phyloP scores from a whole-genome alignment of 2,329 filamentous ascomycete species.

The Nigrograna mackinnonii region DNA sequence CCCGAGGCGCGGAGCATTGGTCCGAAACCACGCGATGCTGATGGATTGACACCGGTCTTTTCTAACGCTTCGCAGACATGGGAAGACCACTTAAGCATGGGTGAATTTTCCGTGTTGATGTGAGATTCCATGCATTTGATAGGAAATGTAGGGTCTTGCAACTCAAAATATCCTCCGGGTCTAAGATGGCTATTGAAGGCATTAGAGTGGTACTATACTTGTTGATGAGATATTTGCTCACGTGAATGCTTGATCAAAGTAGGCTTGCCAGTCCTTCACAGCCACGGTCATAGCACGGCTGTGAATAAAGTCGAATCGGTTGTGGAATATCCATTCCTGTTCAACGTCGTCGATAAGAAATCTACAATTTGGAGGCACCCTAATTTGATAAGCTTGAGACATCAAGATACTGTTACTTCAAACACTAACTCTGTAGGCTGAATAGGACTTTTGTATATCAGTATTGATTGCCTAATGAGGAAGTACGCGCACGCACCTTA shows the following conservation, averaged over 20 bases:
- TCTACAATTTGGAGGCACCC: constrained; percentile 35
- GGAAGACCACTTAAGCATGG: too few relatives aligned
- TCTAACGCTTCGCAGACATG: too few relatives aligned
- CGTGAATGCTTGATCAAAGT: constrained; percentile 47
- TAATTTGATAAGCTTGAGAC: constrained; percentile 1
- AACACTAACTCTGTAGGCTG: constrained; percentile 22
- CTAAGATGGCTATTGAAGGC: constrained; percentile 39
- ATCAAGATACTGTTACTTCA: background rate
- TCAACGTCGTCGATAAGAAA: constrained; percentile 41
- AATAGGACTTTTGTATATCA: constrained; percentile 22
- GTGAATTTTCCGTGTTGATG: too few relatives aligned
- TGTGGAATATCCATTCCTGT: constrained; percentile 59
- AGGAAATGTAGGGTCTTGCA: too few relatives aligned
- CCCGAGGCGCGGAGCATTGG: too few relatives aligned
- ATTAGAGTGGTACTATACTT: constrained; percentile 1
- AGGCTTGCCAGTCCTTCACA: constrained; percentile 56
- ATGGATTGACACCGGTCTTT: too few relatives aligned
- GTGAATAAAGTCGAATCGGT: constrained; percentile 62
- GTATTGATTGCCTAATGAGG: background rate
- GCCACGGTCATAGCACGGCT: constrained; percentile 55
- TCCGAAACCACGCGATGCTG: too few relatives aligned
- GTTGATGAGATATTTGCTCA: constrained; percentile 1
- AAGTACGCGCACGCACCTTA: constrained; percentile 23
- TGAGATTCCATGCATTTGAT: too few relatives aligned
- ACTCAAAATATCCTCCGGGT: constrained; percentile 57